Evolutionary conservation across 805 yeast genomes (phyloP), one percentile per base, ranked within the genome.

Genomic region (Candida yuanshanica): DNA sequence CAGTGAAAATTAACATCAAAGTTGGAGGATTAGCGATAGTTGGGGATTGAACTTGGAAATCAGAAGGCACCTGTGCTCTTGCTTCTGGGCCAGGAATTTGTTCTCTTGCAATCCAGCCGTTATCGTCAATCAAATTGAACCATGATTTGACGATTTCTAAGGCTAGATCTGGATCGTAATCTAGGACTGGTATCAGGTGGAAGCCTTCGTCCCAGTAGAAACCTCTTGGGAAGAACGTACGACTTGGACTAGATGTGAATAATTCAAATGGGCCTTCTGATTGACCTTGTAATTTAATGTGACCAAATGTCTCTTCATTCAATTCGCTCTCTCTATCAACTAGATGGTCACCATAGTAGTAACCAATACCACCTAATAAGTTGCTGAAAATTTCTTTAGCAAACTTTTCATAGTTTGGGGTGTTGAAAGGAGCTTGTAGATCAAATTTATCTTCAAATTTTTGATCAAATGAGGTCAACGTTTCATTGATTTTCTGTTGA

Each of bases 141-240:
- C 99, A 93, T 38, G 95, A 84, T 55, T 81, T 73, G 43, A 90
- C 58, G 14, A 93, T 81, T 49, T 87, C 93, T 46, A 89, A 68
- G 0, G 79, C 86, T 34, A 90, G 66, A 55, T 87, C 95, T 13
- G 85, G 72, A 62, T 93, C 98, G 58, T 83, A 90, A 36, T 83
- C 82, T 51, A 85, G 62, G 29, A 93, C 66, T 7, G 95, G 95
- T 32, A 90, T 67, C 45, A 91, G 68, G 60, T 91, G 96, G 63
- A 93, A 93, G 0, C 99, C 99, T 64, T 93, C 99, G 63, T 93
- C 99, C 99, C 99, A 93, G 57, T 86, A 88, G 56, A 93, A 93
- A 0, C 99, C 99, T 48, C 99, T 74, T 4, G 99, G 98, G 63
- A 93, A 93, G 56, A 86, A 87, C 1, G 95, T 87, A 39, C 99